These are phyloP conservation scores for Cutaneotrichosporon cavernicola DNA, from an alignment of 1,284 basidiomycete species.

Conservation along the genomic window DNA sequence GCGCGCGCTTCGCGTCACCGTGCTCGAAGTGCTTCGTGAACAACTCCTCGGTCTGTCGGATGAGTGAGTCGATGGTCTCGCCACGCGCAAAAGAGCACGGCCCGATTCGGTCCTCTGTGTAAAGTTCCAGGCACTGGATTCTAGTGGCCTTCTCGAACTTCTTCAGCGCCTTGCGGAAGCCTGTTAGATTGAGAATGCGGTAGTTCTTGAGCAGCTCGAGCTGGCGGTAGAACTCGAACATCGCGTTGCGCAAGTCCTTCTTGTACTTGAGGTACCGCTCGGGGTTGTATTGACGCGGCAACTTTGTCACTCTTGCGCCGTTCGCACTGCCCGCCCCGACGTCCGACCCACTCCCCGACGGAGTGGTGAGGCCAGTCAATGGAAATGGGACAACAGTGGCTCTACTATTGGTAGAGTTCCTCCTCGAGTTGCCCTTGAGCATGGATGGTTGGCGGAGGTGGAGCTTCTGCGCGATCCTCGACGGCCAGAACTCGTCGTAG, in stretches of 20 bases:
- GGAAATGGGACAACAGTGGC: background rate
- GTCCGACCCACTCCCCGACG: background rate
- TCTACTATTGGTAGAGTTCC: background rate
- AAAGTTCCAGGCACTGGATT: slow-evolving; percentile 62
- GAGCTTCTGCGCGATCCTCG: slow-evolving; percentile 19
- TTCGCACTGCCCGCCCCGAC: background rate
- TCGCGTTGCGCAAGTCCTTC: slow-evolving; percentile 75
- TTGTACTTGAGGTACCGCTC: slow-evolving; percentile 79
- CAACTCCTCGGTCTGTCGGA: slow-evolving; percentile 69
- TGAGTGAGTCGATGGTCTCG: slow-evolving; percentile 63
- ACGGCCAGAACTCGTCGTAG: slow-evolving; percentile 19
- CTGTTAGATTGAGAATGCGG: slow-evolving; percentile 79
- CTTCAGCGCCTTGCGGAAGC: slow-evolving; percentile 86
- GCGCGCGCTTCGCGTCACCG: slow-evolving; percentile 79
- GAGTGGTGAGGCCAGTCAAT: background rate
- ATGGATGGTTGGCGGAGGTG: slow-evolving; percentile 30
- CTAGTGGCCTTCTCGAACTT: slow-evolving; percentile 87
- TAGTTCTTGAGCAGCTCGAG: slow-evolving; percentile 80
- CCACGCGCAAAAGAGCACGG: slow-evolving; percentile 57
- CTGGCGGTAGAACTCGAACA: slow-evolving; percentile 80
- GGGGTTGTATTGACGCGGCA: slow-evolving; percentile 59
- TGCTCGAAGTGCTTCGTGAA: slow-evolving; percentile 74
- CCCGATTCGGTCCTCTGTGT: slow-evolving; percentile 70
- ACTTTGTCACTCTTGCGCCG: background rate
- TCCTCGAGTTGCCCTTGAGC: slow-evolving; percentile 7